A percentile compares a stretch with the other conserved stretches of the same genome.
phyloP scores from a whole-genome alignment of 495 filamentous ascomycete genomes.

The Evansstolkia leycettana region DNA sequence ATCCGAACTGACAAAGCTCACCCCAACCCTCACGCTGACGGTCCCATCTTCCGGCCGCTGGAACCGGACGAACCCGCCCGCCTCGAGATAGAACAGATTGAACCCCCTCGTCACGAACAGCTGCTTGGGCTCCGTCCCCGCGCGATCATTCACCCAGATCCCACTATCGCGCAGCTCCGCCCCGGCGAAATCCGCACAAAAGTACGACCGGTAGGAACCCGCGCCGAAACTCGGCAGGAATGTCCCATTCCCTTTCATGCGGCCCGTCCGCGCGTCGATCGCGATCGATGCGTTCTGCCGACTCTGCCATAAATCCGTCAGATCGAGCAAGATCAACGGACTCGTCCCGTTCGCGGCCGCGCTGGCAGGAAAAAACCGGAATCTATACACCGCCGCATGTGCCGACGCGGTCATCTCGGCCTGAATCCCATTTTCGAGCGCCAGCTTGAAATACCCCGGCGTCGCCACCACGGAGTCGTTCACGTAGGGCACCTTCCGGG shows the following conservation, averaged over 20 bases:
- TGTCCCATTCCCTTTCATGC: constrained; percentile 51
- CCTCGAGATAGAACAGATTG: constrained; percentile 45
- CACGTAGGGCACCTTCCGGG: constrained; percentile 29
- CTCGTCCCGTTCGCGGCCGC: constrained; percentile 23
- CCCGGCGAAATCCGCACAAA: constrained; percentile 51
- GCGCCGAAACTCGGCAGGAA: constrained; percentile 38
- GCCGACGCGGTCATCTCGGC: constrained; percentile 60
- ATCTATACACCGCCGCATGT: constrained; percentile 55
- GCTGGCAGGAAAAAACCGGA: constrained; percentile 45
- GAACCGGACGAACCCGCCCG: constrained; percentile 44
- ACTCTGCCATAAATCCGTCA: constrained; percentile 53
- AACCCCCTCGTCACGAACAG: constrained; percentile 38
- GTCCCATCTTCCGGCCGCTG: constrained; percentile 23
- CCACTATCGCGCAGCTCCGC: constrained; percentile 40
- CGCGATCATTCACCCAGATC: constrained; percentile 47
- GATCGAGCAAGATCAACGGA: constrained; percentile 52
- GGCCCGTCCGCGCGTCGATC: constrained; percentile 45
- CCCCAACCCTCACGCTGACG: constrained; percentile 33
- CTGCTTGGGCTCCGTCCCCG: constrained; percentile 37
- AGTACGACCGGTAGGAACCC: constrained; percentile 45
- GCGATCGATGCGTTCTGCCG: constrained; percentile 48
- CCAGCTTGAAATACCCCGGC: constrained; percentile 57
- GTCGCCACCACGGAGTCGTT: constrained; percentile 44
- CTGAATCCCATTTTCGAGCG: constrained; percentile 42
- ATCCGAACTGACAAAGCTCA: constrained; percentile 2